A percentile compares a stretch with the other conserved stretches of the same genome.
phyloP scores from a whole-genome alignment of 2,329 filamentous ascomycete species.

The Karstenula rhodostoma region DNA sequence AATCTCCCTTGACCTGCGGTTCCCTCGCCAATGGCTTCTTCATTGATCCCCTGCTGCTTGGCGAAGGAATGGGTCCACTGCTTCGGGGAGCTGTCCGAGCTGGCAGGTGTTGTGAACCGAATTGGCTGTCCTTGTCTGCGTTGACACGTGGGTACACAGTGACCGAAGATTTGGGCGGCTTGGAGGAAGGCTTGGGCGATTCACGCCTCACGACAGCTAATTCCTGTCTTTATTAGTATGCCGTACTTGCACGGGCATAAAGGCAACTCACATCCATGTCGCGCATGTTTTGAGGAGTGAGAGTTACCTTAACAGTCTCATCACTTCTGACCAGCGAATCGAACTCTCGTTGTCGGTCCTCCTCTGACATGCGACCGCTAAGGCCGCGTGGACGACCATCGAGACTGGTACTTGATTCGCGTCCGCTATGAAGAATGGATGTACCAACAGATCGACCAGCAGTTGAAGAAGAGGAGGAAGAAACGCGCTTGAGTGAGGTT shows the following conservation, averaged over 20 bases:
- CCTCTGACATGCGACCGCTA: conserved; percentile 47
- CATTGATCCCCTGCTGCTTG: conserved; percentile 35
- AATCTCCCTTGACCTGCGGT: conserved; percentile 73
- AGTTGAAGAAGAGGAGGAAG: conserved; percentile 38
- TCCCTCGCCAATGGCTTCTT: conserved; percentile 68
- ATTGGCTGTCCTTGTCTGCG: conserved; percentile 37
- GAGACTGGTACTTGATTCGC: conserved; percentile 44
- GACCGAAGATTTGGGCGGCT: conserved; percentile 30
- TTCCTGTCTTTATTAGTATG: conserved; percentile 30
- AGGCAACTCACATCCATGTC: conserved; percentile 52
- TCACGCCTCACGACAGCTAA: conserved; percentile 32
- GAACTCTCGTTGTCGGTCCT: conserved; percentile 54
- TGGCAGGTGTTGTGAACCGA: conserved; percentile 38
- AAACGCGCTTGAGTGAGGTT: conserved; percentile 42
- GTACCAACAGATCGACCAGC: conserved; percentile 39
- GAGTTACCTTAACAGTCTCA: conserved; percentile 60
- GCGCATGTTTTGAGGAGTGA: conserved; percentile 58
- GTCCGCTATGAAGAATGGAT: conserved; percentile 41
- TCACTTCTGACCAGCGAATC: conserved; percentile 57
- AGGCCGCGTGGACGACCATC: conserved; percentile 35
- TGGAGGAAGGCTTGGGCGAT: conserved; percentile 21
- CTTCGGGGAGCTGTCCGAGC: conserved; percentile 32
- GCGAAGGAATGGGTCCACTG: conserved; percentile 34
- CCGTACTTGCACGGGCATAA: neutral
- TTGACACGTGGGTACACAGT: conserved; percentile 44